A percentile compares a stretch with the other conserved stretches of the same genome.
These are phyloP conservation scores for Furcasterigmium furcatum DNA, from an alignment of 2,329 filamentous ascomycete genomes.

Conservation along the genomic window DNA sequence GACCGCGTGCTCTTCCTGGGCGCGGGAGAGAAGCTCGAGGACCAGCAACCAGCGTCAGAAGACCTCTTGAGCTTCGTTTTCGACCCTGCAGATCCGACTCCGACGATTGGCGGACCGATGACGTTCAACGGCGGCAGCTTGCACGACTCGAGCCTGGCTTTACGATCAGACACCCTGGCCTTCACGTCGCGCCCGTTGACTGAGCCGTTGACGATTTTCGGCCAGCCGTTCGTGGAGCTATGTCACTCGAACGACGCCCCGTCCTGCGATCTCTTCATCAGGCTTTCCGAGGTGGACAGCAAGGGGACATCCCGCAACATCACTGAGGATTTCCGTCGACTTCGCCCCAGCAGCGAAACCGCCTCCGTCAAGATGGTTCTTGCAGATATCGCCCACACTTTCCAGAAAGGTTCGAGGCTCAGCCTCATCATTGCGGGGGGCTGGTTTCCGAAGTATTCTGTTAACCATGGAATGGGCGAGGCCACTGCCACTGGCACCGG, in stretches of 20 bases:
- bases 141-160: conserved; percentile 13
- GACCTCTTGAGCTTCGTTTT: conserved; percentile 14
- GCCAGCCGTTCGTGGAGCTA: conserved; percentile 14
- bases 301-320: conserved; percentile 17
- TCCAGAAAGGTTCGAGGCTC: too few relatives aligned
- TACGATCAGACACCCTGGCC: conserved; percentile 15
- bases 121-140: conserved; percentile 9
- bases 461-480: too few relatives aligned
- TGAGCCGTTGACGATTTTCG: conserved; percentile 13
- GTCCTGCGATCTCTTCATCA: conserved; percentile 17
- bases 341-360: conserved; percentile 9
- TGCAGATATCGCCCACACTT: too few relatives aligned
- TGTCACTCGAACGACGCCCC: conserved; percentile 18
- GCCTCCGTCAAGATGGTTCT: too few relatives aligned
- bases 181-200: conserved; percentile 16
- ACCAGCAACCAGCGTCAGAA: too few relatives aligned
- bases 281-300: conserved; percentile 17
- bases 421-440: too few relatives aligned
- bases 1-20: conserved; percentile 5
- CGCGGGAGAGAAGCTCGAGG: too few relatives aligned
- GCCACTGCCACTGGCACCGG: too few relatives aligned
- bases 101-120: conserved; percentile 13
- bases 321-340: conserved; percentile 14
- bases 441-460: too few relatives aligned
- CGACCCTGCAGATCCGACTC: conserved; percentile 19